phyloP scores from a whole-genome alignment of 2,329 filamentous ascomycete species.

The Penicillium sp. region DNA sequence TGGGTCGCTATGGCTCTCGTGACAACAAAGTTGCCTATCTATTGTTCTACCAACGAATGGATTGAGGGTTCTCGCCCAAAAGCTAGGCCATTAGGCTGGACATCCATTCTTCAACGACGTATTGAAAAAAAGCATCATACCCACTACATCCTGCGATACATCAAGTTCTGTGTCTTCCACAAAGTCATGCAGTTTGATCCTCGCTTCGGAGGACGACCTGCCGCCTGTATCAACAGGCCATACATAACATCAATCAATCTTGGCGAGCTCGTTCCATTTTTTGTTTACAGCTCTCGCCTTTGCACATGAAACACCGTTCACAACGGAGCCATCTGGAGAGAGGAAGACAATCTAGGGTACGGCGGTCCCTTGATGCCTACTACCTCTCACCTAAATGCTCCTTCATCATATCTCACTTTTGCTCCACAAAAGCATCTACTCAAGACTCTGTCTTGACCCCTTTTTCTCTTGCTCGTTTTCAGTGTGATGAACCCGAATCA shows the following conservation, averaged over 20 bases:
- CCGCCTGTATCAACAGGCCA: conserved; percentile 5
- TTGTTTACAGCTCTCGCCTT: neutral
- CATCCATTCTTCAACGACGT: neutral
- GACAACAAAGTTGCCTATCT: conserved; percentile 98
- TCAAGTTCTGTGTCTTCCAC: conserved; percentile 2
- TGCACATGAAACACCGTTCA: conserved; percentile 3
- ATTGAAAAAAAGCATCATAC: conserved; percentile 11
- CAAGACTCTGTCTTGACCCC: neutral
- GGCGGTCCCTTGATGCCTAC: conserved; percentile 3
- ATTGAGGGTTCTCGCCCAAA: conserved; percentile 13
- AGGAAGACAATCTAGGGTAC: neutral
- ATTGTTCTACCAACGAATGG: conserved; percentile 79
- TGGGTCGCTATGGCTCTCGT: conserved; percentile 54
- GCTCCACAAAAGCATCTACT: neutral
- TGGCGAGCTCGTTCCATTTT: conserved; percentile 1
- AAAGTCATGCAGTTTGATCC: conserved; percentile 4
- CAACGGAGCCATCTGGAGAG: neutral
- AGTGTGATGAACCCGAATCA: neutral
- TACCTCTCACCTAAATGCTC: neutral
- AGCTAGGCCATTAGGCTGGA: neutral
- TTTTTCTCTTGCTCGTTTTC: neutral
- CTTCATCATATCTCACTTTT: neutral
- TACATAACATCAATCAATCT: conserved; percentile 11
- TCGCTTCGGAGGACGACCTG: conserved; percentile 3
- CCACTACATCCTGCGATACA: conserved; percentile 2